Base-by-base conservation (phyloP, 176 grass and related monocot genomes). In the Thinopyrum elongatum region DNA sequence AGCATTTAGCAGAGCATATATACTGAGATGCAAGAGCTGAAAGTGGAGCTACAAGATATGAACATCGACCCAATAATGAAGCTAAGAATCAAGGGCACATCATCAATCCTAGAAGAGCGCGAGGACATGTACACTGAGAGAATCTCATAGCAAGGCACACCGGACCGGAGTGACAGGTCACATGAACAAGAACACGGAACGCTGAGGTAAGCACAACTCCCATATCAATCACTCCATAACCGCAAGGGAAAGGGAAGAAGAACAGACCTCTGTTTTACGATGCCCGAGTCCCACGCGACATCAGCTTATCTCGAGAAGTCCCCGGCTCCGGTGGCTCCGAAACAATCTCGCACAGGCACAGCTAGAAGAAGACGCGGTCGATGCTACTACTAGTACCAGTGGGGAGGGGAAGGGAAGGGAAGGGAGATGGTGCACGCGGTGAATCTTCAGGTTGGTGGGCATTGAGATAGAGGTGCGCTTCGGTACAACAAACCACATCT, bases 381-480 rank as follows among this genome's bases (percentile, higher is more conserved):
- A 59, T 28, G 10, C 19, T 27, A 26, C 11, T 33, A 31, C 17
- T 67, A 66, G 58, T 22, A 14, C 21, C 31, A 25, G 16, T 33
- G 41, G 41, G n/a, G n/a, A n/a, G 23, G 26, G 55, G n/a, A 10
- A 25, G 27, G 19, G 4, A n/a, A 34, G 30, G 30, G 16, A 34
- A 42, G 51, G 10, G 11, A 36, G 41, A 53, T 53, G 5, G n/a
- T 2, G 66, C n/a, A n/a, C n/a, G n/a, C 67, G 62, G 65, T 29
- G 60, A 36, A 42, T 88, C 75, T 88, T 73, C 26, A 65, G 66
- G 81, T 16, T 39, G 65, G 74, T 38, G 81, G 86, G 12, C 75
- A 73, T 64, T 79, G 65, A n/a, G n/a, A n/a, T n/a, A n/a, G n/a
- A n/a, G n/a, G n/a, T n/a, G n/a, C n/a, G n/a, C n/a, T n/a, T n/a